phyloP scores from a whole-genome alignment of 106 monocot species.

The Dioscorea dumetorum region DNA sequence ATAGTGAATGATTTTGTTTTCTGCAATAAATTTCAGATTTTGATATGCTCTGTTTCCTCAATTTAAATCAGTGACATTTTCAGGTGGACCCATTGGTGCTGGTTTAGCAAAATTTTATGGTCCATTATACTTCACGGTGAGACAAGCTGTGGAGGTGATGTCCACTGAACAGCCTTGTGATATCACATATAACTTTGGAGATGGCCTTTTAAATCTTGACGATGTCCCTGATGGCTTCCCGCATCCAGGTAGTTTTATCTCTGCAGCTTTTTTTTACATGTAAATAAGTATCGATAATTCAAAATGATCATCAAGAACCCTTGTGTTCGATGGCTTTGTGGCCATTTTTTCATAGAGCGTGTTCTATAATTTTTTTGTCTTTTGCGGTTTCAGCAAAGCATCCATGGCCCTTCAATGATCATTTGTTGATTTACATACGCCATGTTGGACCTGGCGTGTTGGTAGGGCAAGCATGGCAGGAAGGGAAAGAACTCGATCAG shows the following conservation, averaged over 20 bases:
- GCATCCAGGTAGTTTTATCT: slow-evolving; percentile 31
- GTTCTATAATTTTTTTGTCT: neutral
- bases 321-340: too few relatives aligned
- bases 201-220: slow-evolving; percentile 46
- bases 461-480: slow-evolving; percentile 84
- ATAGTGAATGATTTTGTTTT: too few relatives aligned
- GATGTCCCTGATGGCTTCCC: slow-evolving; percentile 58
- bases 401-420: slow-evolving; percentile 57
- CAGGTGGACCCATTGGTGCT: slow-evolving; percentile 39
- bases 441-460: slow-evolving; percentile 65
- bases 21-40: too few relatives aligned
- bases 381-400: slow-evolving; percentile 31
- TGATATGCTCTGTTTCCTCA: too few relatives aligned
- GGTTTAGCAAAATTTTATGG: slow-evolving; percentile 26
- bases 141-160: slow-evolving; percentile 49
- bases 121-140: slow-evolving; percentile 72
- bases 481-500: slow-evolving; percentile 64
- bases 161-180: slow-evolving; percentile 88
- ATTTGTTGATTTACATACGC: slow-evolving; percentile 64
- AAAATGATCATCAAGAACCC: too few relatives aligned
- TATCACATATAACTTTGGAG: slow-evolving; percentile 67
- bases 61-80: neutral
- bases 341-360: too few relatives aligned
- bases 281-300: neutral
- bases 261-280: neutral